These are phyloP conservation scores for Penicillium chermesinum DNA, from an alignment of 495 filamentous ascomycete genomes.

Conservation along the genomic window DNA sequence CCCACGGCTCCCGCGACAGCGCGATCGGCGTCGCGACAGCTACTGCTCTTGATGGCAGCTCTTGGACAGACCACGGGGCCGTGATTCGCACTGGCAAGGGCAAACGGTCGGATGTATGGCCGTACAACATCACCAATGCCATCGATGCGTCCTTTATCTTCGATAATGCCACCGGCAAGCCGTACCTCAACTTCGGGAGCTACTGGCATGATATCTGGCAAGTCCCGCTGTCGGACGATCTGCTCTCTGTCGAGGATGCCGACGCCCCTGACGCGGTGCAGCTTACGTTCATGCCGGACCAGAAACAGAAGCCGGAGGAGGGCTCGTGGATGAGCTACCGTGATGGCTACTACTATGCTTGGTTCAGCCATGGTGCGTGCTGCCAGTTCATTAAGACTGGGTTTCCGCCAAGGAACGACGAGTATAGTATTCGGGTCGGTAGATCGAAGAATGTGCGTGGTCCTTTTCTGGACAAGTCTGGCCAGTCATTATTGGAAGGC, in stretches of 20 bases:
- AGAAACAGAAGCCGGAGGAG: conserved; percentile 49
- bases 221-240: conserved; percentile 47
- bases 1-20: conserved; percentile 56
- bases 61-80: conserved; percentile 52
- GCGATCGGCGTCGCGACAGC: conserved; percentile 70
- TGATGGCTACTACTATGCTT: conserved; percentile 61
- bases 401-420: conserved; percentile 50
- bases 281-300: conserved; percentile 30
- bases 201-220: conserved; percentile 73
- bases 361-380: conserved; percentile 65
- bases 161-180: conserved; percentile 36
- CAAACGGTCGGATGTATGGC: conserved; percentile 38
- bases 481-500: conserved; percentile 25
- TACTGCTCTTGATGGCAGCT: conserved; percentile 46
- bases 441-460: conserved; percentile 31
- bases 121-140: conserved; percentile 58
- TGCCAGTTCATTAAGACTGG: conserved; percentile 48
- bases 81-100: conserved; percentile 38
- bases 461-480: conserved; percentile 39
- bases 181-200: conserved; percentile 61
- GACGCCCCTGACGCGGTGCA: conserved; percentile 44
- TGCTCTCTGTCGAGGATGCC: conserved; percentile 33
- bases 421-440: conserved; percentile 54
- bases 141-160: conserved; percentile 64
- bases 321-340: conserved; percentile 56